These are phyloP conservation scores for Calonectria multiphialidica DNA, from an alignment of 2,329 filamentous ascomycete genomes.

Conservation along the genomic window DNA sequence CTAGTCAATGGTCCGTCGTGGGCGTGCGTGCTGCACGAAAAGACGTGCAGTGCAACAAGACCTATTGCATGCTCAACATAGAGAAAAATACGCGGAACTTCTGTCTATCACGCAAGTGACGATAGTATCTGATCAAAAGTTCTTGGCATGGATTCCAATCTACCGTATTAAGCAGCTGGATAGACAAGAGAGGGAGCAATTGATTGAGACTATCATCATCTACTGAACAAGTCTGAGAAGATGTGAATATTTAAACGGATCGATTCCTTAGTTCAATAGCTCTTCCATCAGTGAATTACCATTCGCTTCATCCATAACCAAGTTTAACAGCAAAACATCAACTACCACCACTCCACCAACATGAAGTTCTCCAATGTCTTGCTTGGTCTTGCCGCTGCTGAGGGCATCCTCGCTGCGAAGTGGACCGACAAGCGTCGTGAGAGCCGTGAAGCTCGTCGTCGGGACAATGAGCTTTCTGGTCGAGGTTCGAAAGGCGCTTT, in stretches of 20 bases:
- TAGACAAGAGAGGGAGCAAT: background rate
- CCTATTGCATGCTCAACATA: background rate
- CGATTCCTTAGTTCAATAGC: too few relatives aligned
- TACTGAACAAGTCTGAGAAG: background rate
- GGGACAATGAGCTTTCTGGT: background rate
- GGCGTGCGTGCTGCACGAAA: background rate
- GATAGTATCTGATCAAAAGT: background rate
- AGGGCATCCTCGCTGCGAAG: constrained; percentile 4
- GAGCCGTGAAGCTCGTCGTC: background rate
- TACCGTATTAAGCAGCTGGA: background rate
- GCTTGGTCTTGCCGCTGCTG: constrained; percentile 2
- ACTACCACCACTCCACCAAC: background rate
- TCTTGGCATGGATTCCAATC: background rate
- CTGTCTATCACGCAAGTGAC: background rate
- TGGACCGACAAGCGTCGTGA: constrained; percentile 3
- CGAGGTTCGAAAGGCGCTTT: constrained; percentile 1
- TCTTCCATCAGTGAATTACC: too few relatives aligned
- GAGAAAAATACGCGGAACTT: background rate
- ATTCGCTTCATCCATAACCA: too few relatives aligned
- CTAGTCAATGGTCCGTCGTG: background rate
- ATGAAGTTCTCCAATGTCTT: background rate
- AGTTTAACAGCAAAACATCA: too few relatives aligned
- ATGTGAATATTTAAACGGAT: background rate
- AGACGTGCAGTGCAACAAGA: background rate
- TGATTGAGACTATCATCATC: background rate